Conservation (phyloP, 2,329 filamentous ascomycete genomes). For the Penicillium griseofulvum region DNA sequence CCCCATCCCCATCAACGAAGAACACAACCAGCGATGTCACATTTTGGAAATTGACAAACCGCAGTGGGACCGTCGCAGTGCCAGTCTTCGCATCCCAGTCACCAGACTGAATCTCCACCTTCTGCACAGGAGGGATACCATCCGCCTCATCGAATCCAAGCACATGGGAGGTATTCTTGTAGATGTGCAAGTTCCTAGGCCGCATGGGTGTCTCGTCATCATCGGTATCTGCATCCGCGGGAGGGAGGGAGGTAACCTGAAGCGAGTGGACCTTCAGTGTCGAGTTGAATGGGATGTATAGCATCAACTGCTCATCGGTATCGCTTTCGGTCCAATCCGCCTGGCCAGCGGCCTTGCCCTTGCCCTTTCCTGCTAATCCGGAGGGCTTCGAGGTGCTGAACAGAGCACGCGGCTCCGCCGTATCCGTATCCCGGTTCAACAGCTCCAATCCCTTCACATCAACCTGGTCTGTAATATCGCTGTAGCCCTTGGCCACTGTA, state of each 20-base stretch:
- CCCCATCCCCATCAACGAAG: slow-evolving; percentile 79
- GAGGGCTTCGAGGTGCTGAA: slow-evolving; percentile 70
- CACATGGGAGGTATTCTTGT: slow-evolving; percentile 83
- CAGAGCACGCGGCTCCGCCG: slow-evolving; percentile 69
- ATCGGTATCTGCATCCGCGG: slow-evolving; percentile 44
- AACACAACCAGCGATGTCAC: slow-evolving; percentile 84
- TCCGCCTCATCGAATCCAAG: slow-evolving; percentile 95
- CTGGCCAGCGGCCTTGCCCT: slow-evolving; percentile 52
- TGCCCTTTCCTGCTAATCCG: slow-evolving; percentile 48
- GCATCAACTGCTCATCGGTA: slow-evolving; percentile 92
- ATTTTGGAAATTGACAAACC: slow-evolving; percentile 97
- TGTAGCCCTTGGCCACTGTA: slow-evolving; percentile 73
- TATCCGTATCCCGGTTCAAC: slow-evolving; percentile 77
- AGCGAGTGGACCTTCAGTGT: slow-evolving; percentile 84
- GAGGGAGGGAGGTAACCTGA: slow-evolving; percentile 79
- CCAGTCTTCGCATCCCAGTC: slow-evolving; percentile 77
- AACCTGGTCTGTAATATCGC: slow-evolving; percentile 77
- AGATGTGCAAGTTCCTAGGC: slow-evolving; percentile 79
- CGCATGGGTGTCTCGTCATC: slow-evolving; percentile 76
- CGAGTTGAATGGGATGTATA: slow-evolving; percentile 86
- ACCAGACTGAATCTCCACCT: slow-evolving; percentile 66
- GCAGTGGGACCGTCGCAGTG: slow-evolving; percentile 69
- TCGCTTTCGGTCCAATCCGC: slow-evolving; percentile 95
- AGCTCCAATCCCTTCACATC: slow-evolving; percentile 79
- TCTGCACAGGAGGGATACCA: slow-evolving; percentile 76